Conservation (phyloP, 257 asterid species). For the Solanum sejunctum region DNA sequence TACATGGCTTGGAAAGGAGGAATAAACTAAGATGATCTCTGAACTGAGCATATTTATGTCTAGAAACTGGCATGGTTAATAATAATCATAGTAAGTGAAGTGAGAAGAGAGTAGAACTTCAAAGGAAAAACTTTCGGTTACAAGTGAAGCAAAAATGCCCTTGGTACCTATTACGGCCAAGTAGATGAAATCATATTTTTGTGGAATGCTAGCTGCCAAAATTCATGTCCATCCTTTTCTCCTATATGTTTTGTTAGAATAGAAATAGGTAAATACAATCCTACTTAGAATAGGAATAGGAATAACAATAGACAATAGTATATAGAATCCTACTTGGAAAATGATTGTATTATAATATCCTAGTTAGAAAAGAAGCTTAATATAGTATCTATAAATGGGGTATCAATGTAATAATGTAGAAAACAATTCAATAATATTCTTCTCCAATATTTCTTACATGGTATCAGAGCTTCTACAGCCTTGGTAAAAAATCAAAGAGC, state of each 20-base stretch:
- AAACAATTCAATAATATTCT: too few species aligned
- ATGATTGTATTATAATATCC: too few species aligned
- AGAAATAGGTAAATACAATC: too few species aligned
- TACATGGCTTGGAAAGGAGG: not conserved
- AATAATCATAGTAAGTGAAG: not conserved
- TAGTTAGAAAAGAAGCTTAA: too few species aligned
- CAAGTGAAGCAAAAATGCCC: not conserved
- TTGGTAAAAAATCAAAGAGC: too few species aligned
- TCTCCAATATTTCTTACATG: too few species aligned
- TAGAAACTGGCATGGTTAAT: not conserved
- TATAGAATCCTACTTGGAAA: too few species aligned
- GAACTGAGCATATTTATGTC: not conserved
- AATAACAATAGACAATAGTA: too few species aligned
- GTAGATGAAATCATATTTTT: not conserved
- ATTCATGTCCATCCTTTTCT: not conserved
- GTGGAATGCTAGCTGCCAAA: not conserved
- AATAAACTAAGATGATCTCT: not conserved
- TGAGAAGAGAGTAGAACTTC: not conserved
- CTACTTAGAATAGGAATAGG: too few species aligned
- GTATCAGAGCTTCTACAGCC: too few species aligned
- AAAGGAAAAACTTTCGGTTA: not conserved
- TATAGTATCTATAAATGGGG: too few species aligned
- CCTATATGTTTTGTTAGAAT: not conserved
- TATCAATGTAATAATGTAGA: too few species aligned
- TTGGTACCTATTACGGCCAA: not conserved